Base-by-base conservation (phyloP, 371 early-diverging fungal genomes). In the Rhizopus arrhizus region DNA sequence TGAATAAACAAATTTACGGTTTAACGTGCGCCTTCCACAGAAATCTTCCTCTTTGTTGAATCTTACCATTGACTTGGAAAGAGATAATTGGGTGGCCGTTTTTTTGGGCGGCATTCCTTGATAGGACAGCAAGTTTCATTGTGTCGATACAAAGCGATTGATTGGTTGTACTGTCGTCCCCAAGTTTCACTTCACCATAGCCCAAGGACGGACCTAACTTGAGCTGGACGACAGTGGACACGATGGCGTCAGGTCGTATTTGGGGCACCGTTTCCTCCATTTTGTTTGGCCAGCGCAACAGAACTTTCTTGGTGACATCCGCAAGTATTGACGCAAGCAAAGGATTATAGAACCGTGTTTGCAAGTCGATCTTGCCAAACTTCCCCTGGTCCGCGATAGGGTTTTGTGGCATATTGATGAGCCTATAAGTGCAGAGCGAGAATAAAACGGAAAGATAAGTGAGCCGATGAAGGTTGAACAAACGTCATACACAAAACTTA, bases 131-230 rank as follows among this genome's bases (percentile, higher is more conserved):
- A 32, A 35, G 41, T 41, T 40, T 28, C 47, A 59, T 41, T 11
- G 66, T 66, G 53, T 68, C 65, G 53, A 69, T 34, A 49, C 69
- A 66, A 64, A 73, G 64, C 36, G 66, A 69, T 56, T 66, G 65
- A 31, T 59, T 64, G 64, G 57, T 69, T 52, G 64, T 66, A 45
- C 31, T 64, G 47, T 63, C 62, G 45, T 54, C 62, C 43, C 66
- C 66, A 64, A 57, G 64, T 53, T 72, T 68, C 42, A 66, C 64
- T 61, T 73, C 73, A 9, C 67, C 66, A 60, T 58, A 66, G 41
- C 66, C 64, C 43, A 66, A 50, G 53, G 67, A 63, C 52, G 59
- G 52, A 43, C 62, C 69, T 64, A 68, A 64, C 46, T 41, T 48
- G 22, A 47, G 54, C 61, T 73, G 73, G 58, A 73, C 60, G 50